phyloP scores from a whole-genome alignment of 2,329 filamentous ascomycete species.

The Apiospora marii region DNA sequence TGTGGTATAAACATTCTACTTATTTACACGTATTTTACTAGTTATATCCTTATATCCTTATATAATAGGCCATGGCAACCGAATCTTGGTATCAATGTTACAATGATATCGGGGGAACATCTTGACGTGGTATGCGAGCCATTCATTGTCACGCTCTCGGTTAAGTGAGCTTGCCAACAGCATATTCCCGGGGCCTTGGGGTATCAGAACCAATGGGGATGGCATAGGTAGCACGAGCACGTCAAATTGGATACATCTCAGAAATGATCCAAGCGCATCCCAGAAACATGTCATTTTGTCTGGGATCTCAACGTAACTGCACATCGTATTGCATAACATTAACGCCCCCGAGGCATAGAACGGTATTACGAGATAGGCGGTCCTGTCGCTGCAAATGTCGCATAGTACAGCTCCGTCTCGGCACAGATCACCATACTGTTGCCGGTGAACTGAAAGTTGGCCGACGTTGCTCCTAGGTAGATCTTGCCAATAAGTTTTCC shows the following conservation, averaged over 20 bases:
- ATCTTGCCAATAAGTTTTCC: conserved; percentile 65
- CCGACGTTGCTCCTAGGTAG: conserved; percentile 53
- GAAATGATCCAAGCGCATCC: background rate
- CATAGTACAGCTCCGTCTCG: conserved; percentile 51
- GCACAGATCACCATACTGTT: conserved; percentile 52
- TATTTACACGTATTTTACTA: too few species aligned
- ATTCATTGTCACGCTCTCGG: background rate
- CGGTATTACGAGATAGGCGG: background rate
- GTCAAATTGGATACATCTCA: background rate
- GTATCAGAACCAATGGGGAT: background rate
- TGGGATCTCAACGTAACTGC: background rate
- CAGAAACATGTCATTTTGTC: background rate
- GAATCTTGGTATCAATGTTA: background rate
- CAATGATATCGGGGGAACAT: background rate
- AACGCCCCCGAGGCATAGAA: background rate
- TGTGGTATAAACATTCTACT: too few species aligned
- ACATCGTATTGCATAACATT: background rate
- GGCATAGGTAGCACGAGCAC: background rate
- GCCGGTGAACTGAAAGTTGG: conserved; percentile 59
- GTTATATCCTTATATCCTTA: too few species aligned
- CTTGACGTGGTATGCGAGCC: background rate
- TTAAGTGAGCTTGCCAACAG: background rate
- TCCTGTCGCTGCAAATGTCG: conserved; percentile 37
- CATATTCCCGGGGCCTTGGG: background rate
- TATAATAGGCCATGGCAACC: background rate